Base-by-base conservation (phyloP, 192 early-diverging fungal species). In the Powellomyces hirtus region DNA sequence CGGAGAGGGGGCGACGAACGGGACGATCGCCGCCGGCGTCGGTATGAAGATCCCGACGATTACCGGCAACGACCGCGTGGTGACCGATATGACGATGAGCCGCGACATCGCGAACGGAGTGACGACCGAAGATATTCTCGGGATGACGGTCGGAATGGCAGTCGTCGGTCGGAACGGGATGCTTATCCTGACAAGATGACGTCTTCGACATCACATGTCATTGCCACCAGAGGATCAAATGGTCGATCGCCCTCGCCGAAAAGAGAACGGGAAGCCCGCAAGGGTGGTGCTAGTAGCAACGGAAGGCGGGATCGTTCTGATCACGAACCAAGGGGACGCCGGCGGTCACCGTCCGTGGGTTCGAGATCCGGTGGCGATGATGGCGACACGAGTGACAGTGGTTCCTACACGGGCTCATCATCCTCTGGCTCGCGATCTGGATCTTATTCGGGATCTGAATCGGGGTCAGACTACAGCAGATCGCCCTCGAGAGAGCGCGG, bases 371-470 rank as follows among this genome's bases (percentile, higher is more conserved):
- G 5, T 14, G 46, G 46, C 46, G n/a, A 18, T 6, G n/a, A n/a
- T n/a, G n/a, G n/a, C n/a, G n/a, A 49, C 46, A 49, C 46, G 16
- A 49, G 46, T 30, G 53, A 56, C 26, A 56, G 27, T 22, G 27
- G 31, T 26, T 56, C 53, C 53, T 26, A 56, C 53, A 27, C 53
- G 5, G 53, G 53, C 4, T 56, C 53, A 29, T 56, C 53, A 26
- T 18, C 16, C 5, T 56, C 53, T 4, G 3, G 29, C 27, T 56
- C 53, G 1, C 27, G 26, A 22, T 13, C 53, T 18, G 53, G 53
- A 1, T 56, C 53, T 42, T 8, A 42, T 8, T 42, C 40, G 2
- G 53, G 29, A 18, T 26, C 10, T 26, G 5, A 56, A 16, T 56
- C 53, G 27, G 53, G 27, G 27, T 56, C 53, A 56, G 53, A 26